A percentile compares a stretch with the other conserved stretches of the same genome.
Conservation (phyloP, 164 flowering plant genomes). For the Taxillus chinensis region DNA sequence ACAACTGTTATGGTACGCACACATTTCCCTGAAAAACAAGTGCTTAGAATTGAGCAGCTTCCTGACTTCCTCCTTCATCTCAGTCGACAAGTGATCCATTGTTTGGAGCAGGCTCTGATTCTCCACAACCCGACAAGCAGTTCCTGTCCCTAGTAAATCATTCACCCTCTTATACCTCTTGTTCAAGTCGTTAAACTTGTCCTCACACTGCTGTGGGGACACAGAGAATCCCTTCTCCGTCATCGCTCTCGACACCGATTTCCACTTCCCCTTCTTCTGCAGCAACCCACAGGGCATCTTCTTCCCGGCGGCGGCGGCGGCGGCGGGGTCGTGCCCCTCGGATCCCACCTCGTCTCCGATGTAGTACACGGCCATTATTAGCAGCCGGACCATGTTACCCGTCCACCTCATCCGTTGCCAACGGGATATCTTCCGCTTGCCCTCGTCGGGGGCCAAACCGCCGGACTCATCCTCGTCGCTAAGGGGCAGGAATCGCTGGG, state of each 20-base stretch:
- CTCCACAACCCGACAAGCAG: constrained; percentile 87
- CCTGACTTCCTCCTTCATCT: constrained; percentile 76
- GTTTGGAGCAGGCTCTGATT: constrained; percentile 67
- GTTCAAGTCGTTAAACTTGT: constrained; percentile 89
- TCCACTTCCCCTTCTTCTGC: constrained; percentile 93
- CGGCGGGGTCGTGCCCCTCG: constrained; percentile 19
- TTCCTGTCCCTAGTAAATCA: constrained; percentile 80
- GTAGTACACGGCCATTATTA: constrained; percentile 38
- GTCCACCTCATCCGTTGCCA: constrained; percentile 94
- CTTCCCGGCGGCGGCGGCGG: too few relatives aligned
- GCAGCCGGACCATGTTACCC: constrained; percentile 60
- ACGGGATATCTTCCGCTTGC: constrained; percentile 38
- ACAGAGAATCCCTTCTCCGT: constrained; percentile 85
- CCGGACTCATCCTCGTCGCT: constrained; percentile 54
- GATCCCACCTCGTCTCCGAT: constrained; percentile 34
- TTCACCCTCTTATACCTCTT: constrained; percentile 96
- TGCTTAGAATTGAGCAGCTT: constrained; percentile 91
- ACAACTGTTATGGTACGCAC: constrained; percentile 86
- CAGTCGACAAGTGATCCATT: constrained; percentile 64
- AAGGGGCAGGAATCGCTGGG: constrained; percentile 9
- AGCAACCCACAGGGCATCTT: constrained; percentile 37
- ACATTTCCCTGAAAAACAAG: constrained; percentile 90
- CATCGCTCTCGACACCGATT: constrained; percentile 77
- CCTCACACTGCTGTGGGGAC: constrained; percentile 97
- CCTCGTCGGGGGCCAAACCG: constrained; percentile 16